Evolutionary conservation across 306 rosid genomes (phyloP).

Genomic region (barrel medic (Medicago truncatula)): MtrunA17r5.0-ANR NC_053044.1:53470001-53470500

Average conservation of each 20-base stretch:
- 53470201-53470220: neutral
- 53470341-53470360: neutral
- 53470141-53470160: slow-evolving; percentile 4
- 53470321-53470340: slow-evolving; percentile 72
- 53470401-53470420: neutral
- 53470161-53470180: neutral
- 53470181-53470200: neutral
- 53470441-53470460: slow-evolving; percentile 71
- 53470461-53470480: slow-evolving; percentile 84
- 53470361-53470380: neutral
- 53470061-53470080: neutral
- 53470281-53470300: slow-evolving; percentile 75
- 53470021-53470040: slow-evolving; percentile 87
- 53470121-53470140: slow-evolving; percentile 5
- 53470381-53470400: neutral
- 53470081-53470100: neutral
- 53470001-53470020: slow-evolving; percentile 90
- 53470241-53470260: neutral
- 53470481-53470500: slow-evolving; percentile 96
- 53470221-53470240: neutral
- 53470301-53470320: slow-evolving; percentile 84
- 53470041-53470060: slow-evolving; percentile 78
- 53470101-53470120: neutral
- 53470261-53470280: slow-evolving; percentile 29
- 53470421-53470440: slow-evolving; percentile 55